Evolutionary conservation across 192 early-diverging fungal species (phyloP), one percentile per base, ranked within the genome.

Genomic region (Dissophora ornata): DNA sequence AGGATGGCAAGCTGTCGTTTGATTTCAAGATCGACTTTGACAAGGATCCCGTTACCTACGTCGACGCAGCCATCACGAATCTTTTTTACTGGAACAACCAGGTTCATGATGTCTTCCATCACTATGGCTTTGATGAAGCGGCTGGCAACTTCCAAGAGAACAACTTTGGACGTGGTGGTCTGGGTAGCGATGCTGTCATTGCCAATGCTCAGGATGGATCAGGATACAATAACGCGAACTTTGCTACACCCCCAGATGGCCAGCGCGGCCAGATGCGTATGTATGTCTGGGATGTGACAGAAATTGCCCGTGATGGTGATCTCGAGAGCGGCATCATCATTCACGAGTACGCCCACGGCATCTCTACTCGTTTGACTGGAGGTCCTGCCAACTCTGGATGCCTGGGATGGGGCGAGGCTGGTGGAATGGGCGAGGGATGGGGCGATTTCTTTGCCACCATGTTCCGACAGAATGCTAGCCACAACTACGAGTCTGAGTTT

Each of bases 391-490:
- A 99, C 89, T 85, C 87, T 33, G 90, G 91, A 48, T 99, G 97
- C 61, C 84, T 99, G 58, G 90, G 87, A 41, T 90, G 89, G 85
- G 95, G 94, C 44, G 94, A 96, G 83, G 79, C 91, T 33, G 95
- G 94, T 56, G 95, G 92, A 32, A 95, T 95, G 92, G 92, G 95
- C 49, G 97, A 98, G 82, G 97, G 97, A 12, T 98, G 95, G 95
- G 95, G 95, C 28, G 97, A 98, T 67, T 90, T 88, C 71, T 92
- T 97, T 65, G 93, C 94, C 18, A 95, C 93, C 11, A 87, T 91
- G 48, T 71, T 94, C 71, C 88, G 93, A 46, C 85, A 87, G 70
- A 89, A 85, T 32, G 70, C 73, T 1, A 52, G 69, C 30, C 82
- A 88, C 60, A 83, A 77, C 29, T 85, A 83, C 28, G 80, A 88